Percentiles rank a stretch among this genome's conserved stretches.
Conservation (phyloP, 2,329 filamentous ascomycete genomes). For the Metarhizium brunneum region DNA sequence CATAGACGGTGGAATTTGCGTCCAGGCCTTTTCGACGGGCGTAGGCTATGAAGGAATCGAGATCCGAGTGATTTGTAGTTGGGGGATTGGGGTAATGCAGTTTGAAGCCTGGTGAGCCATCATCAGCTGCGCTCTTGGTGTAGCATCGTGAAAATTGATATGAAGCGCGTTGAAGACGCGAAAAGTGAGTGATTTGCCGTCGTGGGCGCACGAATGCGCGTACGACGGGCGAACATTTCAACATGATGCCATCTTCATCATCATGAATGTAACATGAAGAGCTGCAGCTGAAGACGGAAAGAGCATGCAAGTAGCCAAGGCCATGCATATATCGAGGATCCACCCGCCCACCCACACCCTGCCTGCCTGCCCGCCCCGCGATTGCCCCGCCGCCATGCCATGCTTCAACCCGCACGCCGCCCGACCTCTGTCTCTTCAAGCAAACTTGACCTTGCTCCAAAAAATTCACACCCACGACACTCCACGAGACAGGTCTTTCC, state of each 20-base stretch:
- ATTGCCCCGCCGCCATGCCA: neutral
- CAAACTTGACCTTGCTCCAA: no score
- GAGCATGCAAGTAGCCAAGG: neutral
- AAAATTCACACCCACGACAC: no score
- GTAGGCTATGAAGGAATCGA: constrained; percentile 57
- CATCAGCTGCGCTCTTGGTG: neutral
- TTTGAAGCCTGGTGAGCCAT: neutral
- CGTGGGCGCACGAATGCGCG: neutral
- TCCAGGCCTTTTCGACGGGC: constrained; percentile 47
- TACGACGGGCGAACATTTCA: neutral
- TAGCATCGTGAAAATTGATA: neutral
- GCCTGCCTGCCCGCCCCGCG: neutral
- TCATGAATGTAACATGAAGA: no score
- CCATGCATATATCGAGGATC: constrained; percentile 1
- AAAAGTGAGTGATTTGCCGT: neutral
- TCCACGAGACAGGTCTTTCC: neutral
- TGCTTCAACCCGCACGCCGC: no score
- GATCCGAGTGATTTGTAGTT: constrained; percentile 48
- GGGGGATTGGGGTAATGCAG: constrained; percentile 35
- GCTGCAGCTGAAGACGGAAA: neutral
- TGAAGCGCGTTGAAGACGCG: neutral
- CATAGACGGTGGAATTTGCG: constrained; percentile 48
- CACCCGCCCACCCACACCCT: neutral
- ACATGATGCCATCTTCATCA: no score
- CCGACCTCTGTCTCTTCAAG: no score